Evolutionary conservation across 2,329 filamentous ascomycete species (phyloP), one percentile per base, ranked within the genome.

Genomic region (Talaromyces sp.): DNA sequence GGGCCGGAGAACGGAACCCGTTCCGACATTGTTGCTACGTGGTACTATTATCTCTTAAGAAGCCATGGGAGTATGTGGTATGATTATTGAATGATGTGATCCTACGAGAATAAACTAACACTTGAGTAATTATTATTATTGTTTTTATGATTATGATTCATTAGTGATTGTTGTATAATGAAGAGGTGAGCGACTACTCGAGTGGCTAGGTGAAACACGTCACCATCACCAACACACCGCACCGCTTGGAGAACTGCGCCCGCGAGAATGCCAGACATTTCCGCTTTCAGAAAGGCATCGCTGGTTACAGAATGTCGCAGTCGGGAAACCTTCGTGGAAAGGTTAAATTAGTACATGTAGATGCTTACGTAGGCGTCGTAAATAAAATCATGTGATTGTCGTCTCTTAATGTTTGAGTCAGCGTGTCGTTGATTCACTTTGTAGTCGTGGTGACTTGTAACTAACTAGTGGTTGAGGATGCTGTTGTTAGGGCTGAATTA

Each of bases 241-340:
- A 42, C 6, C 18, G 11, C 6, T 14, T 11, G 5, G 25, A 7
- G 25, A 25, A n/a, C 48, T 18, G 25, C 28, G 28, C n/a, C 21
- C 9, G 9, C 28, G 28, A 18, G 16, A 52, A 31, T 21, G 48
- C n/a, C n/a, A n/a, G n/a, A n/a, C 28, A 54, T 54, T 37, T 54
- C 50, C 50, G 50, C 31, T 54, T 54, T 54, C 31, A 54, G 28
- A 14, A n/a, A 21, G 18, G 14, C 35, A 54, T 18, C 25, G 23
- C 42, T 46, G 18, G 44, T 54, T 54, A 54, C 28, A 35, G 31
- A 54, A 35, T 21, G 50, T 54, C 50, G 50, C 50, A 54, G n/a
- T 14, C 18, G 31, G 5, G 12, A 35, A 35, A 23, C 50, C 50
- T 54, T 54, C 50, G 50, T 16, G 28, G 48, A 21, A 35, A 54